A percentile compares a stretch with the other conserved stretches of the same genome.
Conservation (phyloP, 2,329 filamentous ascomycete genomes). For the Ophidiomyces ophidiicola region DNA sequence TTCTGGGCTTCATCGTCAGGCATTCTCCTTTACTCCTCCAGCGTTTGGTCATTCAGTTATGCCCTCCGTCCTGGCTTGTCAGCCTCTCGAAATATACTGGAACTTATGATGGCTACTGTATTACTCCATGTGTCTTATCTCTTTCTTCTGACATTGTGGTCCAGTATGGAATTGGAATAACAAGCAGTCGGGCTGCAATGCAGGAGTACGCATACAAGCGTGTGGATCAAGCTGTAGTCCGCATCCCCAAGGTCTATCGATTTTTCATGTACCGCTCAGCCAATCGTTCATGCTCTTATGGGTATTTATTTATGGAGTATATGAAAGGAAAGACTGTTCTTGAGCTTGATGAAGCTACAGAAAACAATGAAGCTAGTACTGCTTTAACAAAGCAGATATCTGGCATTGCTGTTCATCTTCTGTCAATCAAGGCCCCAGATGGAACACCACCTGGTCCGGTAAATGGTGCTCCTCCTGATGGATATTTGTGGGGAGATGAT, state of each 20-base stretch:
- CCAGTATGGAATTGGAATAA: constrained; percentile 17
- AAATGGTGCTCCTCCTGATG: constrained; percentile 13
- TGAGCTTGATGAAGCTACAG: constrained; percentile 9
- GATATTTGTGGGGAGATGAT: constrained; percentile 19
- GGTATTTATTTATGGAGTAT: constrained; percentile 22
- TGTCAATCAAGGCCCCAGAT: constrained; percentile 10
- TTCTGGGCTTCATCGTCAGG: not conserved
- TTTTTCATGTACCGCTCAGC: constrained; percentile 14
- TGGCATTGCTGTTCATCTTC: constrained; percentile 15
- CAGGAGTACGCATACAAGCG: constrained; percentile 17
- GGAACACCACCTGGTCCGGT: constrained; percentile 16
- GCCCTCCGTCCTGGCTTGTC: constrained; percentile 8
- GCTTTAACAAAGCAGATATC: constrained; percentile 14
- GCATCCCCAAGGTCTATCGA: constrained; percentile 17
- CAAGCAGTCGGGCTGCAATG: constrained; percentile 9
- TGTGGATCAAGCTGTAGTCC: constrained; percentile 16
- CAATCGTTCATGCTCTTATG: constrained; percentile 7
- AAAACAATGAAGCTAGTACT: constrained; percentile 4
- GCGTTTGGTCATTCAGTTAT: constrained; percentile 1
- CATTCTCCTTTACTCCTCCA: constrained; percentile 1
- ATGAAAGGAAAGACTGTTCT: constrained; percentile 15
- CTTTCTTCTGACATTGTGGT: constrained; percentile 15
- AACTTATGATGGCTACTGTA: not conserved
- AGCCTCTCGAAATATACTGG: constrained; percentile 1
- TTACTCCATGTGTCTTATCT: constrained; percentile 3